phyloP scores from a whole-genome alignment of 805 yeast species.

The Tetrapisispora namnaoensis region DNA sequence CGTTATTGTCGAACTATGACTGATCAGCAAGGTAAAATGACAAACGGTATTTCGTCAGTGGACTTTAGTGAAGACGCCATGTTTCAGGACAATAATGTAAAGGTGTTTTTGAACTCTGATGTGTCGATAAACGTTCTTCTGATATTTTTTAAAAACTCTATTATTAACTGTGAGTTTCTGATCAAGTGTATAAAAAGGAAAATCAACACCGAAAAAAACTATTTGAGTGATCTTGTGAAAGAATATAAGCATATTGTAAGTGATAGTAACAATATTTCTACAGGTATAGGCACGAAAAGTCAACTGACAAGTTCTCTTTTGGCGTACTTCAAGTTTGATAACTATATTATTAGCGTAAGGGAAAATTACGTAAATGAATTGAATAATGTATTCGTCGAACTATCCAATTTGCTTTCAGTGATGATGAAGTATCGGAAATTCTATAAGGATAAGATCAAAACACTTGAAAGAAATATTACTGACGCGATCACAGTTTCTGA shows the following conservation, averaged over 20 bases:
- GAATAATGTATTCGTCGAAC: conserved; percentile 77
- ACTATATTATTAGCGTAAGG: conserved; percentile 62
- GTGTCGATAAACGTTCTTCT: conserved; percentile 66
- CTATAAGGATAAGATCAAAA: conserved; percentile 70
- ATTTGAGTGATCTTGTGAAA: conserved; percentile 63
- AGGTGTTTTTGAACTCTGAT: conserved; percentile 48
- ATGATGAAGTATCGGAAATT: conserved; percentile 64
- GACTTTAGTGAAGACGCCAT: neutral
- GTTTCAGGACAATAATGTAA: neutral
- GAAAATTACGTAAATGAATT: conserved; percentile 68
- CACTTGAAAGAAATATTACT: conserved; percentile 71
- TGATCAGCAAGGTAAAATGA: neutral
- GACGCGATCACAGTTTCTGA: conserved; percentile 81
- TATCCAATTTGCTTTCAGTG: conserved; percentile 57
- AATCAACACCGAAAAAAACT: conserved; percentile 68
- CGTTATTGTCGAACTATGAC: neutral
- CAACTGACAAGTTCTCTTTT: neutral
- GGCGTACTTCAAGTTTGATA: conserved; percentile 59
- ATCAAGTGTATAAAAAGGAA: conserved; percentile 69
- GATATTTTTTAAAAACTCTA: conserved; percentile 64
- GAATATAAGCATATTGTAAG: conserved; percentile 41
- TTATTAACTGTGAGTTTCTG: conserved; percentile 78
- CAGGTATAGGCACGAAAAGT: neutral
- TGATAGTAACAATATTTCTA: conserved; percentile 2
- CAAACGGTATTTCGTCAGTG: neutral